These are phyloP conservation scores for Apophysomyces variabilis DNA, from an alignment of 371 early-diverging fungal species.

Conservation along the genomic window DNA sequence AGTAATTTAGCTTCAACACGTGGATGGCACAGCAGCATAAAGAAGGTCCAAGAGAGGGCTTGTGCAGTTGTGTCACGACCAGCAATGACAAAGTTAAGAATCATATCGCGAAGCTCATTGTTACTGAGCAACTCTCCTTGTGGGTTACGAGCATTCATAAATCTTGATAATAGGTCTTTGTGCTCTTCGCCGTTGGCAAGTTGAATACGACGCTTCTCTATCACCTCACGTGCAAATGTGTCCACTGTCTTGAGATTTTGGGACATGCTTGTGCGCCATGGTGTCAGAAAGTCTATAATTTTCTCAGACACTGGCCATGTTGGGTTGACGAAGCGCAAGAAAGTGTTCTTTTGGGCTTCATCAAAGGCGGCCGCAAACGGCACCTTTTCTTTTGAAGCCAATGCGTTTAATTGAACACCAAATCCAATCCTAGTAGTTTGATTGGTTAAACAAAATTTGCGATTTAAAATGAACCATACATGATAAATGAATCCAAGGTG, in stretches of 20 bases:
- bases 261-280: constrained; percentile 33
- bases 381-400: constrained; percentile 31
- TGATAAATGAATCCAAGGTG: constrained; percentile 61
- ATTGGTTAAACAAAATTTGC: neutral
- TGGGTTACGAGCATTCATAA: constrained; percentile 57
- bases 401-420: constrained; percentile 43
- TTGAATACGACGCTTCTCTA: constrained; percentile 42
- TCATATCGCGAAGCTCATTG: constrained; percentile 58
- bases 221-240: constrained; percentile 50
- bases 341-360: constrained; percentile 39
- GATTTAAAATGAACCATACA: constrained; percentile 33
- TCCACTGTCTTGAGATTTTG: constrained; percentile 50
- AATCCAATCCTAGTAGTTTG: constrained; percentile 44
- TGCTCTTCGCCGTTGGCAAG: constrained; percentile 26
- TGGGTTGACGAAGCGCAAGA: constrained; percentile 51
- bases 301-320: constrained; percentile 34
- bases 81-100: constrained; percentile 69
- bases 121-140: constrained; percentile 51
- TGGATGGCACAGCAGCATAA: constrained; percentile 58
- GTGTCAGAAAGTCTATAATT: constrained; percentile 16
- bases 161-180: constrained; percentile 62
- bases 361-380: constrained; percentile 68
- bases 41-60: constrained; percentile 75
- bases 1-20: constrained; percentile 59
- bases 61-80: constrained; percentile 74